Percentiles rank a stretch among this genome's conserved stretches.
Conservation (phyloP, 2,329 filamentous ascomycete species). For the Magnaporthiopsis rhizophila region DNA sequence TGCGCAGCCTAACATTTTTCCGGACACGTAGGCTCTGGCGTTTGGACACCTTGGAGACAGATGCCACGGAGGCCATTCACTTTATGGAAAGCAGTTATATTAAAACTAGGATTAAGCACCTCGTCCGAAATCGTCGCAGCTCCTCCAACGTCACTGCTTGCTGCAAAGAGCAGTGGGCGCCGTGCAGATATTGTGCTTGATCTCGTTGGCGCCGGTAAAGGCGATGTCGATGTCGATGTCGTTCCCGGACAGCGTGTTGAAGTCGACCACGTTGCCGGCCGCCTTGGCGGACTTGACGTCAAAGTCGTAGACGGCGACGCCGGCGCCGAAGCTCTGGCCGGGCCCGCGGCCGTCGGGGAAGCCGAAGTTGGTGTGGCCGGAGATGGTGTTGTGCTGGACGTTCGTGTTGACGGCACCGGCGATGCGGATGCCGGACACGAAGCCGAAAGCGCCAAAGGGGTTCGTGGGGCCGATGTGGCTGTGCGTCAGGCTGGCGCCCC, state of each 20-base stretch:
- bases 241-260: constrained; percentile 22
- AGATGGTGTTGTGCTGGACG: constrained; percentile 21
- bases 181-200: constrained; percentile 18
- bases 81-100: no score
- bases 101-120: no score
- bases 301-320: constrained; percentile 20
- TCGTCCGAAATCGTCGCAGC: no score
- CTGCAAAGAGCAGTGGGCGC: not conserved
- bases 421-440: constrained; percentile 19
- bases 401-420: constrained; percentile 20
- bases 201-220: constrained; percentile 17
- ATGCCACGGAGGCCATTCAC: no score
- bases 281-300: constrained; percentile 12
- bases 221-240: constrained; percentile 18
- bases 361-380: constrained; percentile 11
- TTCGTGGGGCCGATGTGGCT: constrained; percentile 21
- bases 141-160: not conserved
- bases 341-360: not conserved
- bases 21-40: no score
- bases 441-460: constrained; percentile 9
- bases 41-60: no score
- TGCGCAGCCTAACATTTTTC: no score
- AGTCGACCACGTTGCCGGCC: constrained; percentile 18
- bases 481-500: constrained; percentile 20
- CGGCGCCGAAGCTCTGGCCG: constrained; percentile 10